Evolutionary conservation across 1,284 basidiomycete species (phyloP).

Genomic region (Porogramme epimiltina): DNA sequence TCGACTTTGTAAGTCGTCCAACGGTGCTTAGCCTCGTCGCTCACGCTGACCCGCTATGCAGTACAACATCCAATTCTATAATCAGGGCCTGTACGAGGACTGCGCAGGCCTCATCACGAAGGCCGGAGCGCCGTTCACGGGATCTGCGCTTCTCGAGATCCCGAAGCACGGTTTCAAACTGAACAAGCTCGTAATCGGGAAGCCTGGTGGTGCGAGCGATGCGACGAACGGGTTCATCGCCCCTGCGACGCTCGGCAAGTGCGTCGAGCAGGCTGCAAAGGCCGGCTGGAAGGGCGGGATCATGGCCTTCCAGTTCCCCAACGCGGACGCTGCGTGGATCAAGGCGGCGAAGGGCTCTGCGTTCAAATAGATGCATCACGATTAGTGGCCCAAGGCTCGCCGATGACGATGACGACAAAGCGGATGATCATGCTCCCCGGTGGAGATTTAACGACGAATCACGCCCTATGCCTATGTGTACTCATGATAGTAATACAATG

Average conservation of each 20-base stretch:
- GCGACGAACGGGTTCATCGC: slow-evolving; percentile 61
- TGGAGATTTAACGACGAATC: neutral
- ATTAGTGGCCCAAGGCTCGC: too few relatives aligned
- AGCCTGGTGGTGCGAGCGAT: slow-evolving; percentile 43
- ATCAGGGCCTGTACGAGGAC: slow-evolving; percentile 46
- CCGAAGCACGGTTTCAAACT: slow-evolving; percentile 51
- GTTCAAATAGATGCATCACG: slow-evolving; percentile 2
- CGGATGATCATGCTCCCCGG: neutral
- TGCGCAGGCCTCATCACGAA: slow-evolving; percentile 53
- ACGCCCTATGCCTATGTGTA: neutral
- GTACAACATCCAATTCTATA: slow-evolving; percentile 65
- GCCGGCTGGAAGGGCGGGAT: slow-evolving; percentile 53
- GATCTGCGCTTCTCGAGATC: slow-evolving; percentile 57
- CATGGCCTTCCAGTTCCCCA: slow-evolving; percentile 22
- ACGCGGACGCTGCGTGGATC: slow-evolving; percentile 19
- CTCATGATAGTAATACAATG: neutral
- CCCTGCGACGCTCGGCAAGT: slow-evolving; percentile 52
- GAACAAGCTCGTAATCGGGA: slow-evolving; percentile 58
- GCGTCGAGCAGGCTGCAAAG: slow-evolving; percentile 52
- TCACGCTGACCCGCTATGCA: slow-evolving; percentile 11
- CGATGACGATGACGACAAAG: neutral
- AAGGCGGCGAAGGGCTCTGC: slow-evolving; percentile 12
- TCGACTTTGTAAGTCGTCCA: slow-evolving; percentile 35
- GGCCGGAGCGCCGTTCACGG: slow-evolving; percentile 15
- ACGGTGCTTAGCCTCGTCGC: neutral